Base-by-base conservation (phyloP, 2,329 filamentous ascomycete genomes). In the Zymoseptoria crescenta region DNA sequence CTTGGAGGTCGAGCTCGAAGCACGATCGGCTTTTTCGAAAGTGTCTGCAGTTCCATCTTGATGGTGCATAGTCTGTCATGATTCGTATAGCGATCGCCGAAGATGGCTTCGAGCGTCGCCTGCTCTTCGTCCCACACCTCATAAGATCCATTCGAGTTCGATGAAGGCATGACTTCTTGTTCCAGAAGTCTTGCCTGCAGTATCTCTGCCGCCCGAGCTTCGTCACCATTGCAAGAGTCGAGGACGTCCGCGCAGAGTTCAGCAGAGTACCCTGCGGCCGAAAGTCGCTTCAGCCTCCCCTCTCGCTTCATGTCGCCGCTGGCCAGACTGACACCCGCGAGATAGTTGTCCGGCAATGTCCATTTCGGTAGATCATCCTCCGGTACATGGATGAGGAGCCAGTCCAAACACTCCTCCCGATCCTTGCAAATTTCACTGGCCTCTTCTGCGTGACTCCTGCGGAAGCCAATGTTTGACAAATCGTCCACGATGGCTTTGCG, bases 341-440 rank as follows among this genome's bases (percentile, higher is more conserved):
- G 86, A 72, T 99, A 99, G 62, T 87, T 89, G 74, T 95, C 92
- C 0, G 94, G 94, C 49, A 99, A 77, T 67, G 90, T 90, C 91
- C 93, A 97, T 6, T 83, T 80, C 1, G 94, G 94, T n/a, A 97
- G 77, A 69, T 97, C 94, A 71, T 99, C 94, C 71, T 99, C 94
- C 1, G 94, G 94, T 2, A 99, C 91, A 74, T 99, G 93, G 55
- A 97, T 92, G 54, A 99, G 81, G 16, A 99, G 81, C 94, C 94
- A 99, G 73, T 97, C 93, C 2, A 99, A 80, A 16, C 91, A 87
- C 75, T 99, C 94, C 72, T 96, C 92, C 29, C 88, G 83, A 71
- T 96, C 91, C 73, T 93, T 95, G 77, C 92, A 96, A 68, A 92
- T 85, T 51, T 85, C 85, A 0, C 89, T 84, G 8, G 94, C 93